These are phyloP conservation scores for Dictyostelium brefeldianum DNA, from an alignment of 78 protist genomes.

Conservation along the genomic window DNA sequence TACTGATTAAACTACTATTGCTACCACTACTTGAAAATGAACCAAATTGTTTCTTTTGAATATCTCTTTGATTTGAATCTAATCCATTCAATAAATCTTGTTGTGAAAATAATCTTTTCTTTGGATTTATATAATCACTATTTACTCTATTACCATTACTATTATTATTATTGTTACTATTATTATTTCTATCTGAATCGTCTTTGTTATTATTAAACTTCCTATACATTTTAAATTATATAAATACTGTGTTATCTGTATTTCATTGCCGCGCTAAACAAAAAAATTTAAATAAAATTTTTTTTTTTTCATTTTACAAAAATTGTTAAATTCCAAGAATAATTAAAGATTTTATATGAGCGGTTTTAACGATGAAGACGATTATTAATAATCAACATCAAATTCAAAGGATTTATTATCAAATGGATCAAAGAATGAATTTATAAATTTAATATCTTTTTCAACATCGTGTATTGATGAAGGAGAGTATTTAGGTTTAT, in stretches of 20 bases:
- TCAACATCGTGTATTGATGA: conserved; percentile 15
- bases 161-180: neutral
- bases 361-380: too few species aligned
- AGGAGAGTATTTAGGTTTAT: conserved; percentile 9
- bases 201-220: neutral
- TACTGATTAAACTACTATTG: neutral
- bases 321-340: too few species aligned
- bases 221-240: too few species aligned
- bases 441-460: neutral
- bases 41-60: conserved; percentile 35
- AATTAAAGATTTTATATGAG: too few species aligned
- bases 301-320: too few species aligned
- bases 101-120: conserved; percentile 45
- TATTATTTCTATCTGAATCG: neutral
- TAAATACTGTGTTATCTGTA: too few species aligned
- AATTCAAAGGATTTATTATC: neutral
- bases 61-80: conserved; percentile 50
- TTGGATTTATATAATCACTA: neutral
- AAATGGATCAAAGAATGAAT: neutral
- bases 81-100: conserved; percentile 34
- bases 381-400: too few species aligned
- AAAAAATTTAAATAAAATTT: too few species aligned
- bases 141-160: neutral
- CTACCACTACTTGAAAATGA: conserved; percentile 22
- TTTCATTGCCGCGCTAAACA: too few species aligned